phyloP scores from a whole-genome alignment of 1,139 yeast genomes.

The Sugiyamaella novakii region DNA sequence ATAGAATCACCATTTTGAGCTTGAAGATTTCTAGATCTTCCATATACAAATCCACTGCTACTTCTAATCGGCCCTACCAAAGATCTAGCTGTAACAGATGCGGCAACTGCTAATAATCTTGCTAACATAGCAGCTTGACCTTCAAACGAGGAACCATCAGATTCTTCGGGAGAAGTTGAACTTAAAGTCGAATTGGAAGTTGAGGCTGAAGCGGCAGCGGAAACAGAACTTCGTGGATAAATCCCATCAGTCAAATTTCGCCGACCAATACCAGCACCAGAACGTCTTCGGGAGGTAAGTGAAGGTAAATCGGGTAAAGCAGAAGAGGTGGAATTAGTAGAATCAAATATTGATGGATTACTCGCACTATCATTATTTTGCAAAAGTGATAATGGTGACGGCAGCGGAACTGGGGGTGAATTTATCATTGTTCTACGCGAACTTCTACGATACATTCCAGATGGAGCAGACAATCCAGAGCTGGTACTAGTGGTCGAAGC shows the following conservation, averaged over 20 bases:
- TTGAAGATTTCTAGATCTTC: conserved; percentile 21
- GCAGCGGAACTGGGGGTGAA: neutral
- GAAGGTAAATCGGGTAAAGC: no score
- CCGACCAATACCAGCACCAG: no score
- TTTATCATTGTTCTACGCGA: neutral
- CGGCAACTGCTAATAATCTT: conserved; percentile 50
- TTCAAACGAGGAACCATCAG: conserved; percentile 28
- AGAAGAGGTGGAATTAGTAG: no score
- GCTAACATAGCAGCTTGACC: conserved; percentile 50
- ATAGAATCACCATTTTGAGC: conserved; percentile 8
- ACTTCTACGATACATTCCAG: conserved; percentile 1
- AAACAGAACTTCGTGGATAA: no score
- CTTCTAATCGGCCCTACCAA: conserved; percentile 42
- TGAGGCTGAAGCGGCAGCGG: no score
- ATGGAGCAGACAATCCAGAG: neutral
- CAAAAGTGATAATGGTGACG: neutral
- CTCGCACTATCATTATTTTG: no score
- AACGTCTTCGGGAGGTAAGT: no score
- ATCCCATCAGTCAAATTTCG: no score
- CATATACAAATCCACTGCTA: conserved; percentile 29
- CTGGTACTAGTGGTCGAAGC: neutral
- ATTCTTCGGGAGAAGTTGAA: neutral
- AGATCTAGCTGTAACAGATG: conserved; percentile 50
- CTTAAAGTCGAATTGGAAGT: no score
- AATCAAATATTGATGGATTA: no score